Percentiles rank a stretch among this genome's conserved stretches.
Evolutionary conservation across 2,329 filamentous ascomycete species (phyloP).

Genomic region (Trichoderma brevicompactum): DNA sequence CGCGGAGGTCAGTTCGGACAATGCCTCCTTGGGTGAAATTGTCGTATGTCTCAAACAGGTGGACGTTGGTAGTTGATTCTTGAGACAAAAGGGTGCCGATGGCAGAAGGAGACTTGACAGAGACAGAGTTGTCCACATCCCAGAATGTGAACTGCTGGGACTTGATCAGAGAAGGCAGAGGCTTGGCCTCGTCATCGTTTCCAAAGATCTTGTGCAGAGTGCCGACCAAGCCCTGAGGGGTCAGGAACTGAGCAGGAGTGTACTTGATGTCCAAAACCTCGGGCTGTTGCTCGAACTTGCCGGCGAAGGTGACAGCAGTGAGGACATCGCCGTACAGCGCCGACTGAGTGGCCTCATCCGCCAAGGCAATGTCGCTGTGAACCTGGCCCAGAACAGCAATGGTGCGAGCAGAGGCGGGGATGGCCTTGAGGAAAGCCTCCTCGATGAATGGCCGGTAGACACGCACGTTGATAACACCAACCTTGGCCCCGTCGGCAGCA

Average conservation of each 20-base stretch:
- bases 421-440: slow-evolving; percentile 82
- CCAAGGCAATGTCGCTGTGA: slow-evolving; percentile 69
- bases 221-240: slow-evolving; percentile 57
- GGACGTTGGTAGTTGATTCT: slow-evolving; percentile 68
- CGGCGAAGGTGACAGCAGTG: slow-evolving; percentile 79
- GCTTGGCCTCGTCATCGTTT: slow-evolving; percentile 58
- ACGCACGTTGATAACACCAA: slow-evolving; percentile 89
- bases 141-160: slow-evolving; percentile 91
- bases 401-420: slow-evolving; percentile 75
- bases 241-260: slow-evolving; percentile 65
- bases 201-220: slow-evolving; percentile 55
- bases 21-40: slow-evolving; percentile 75
- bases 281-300: slow-evolving; percentile 65
- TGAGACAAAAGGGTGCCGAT: slow-evolving; percentile 67
- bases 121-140: slow-evolving; percentile 78
- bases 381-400: slow-evolving; percentile 92
- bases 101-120: slow-evolving; percentile 66
- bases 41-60: slow-evolving; percentile 65
- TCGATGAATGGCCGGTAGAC: slow-evolving; percentile 95
- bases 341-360: slow-evolving; percentile 79
- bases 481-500: slow-evolving; percentile 71
- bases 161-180: slow-evolving; percentile 53
- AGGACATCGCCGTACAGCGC: slow-evolving; percentile 89
- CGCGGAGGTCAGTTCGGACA: slow-evolving; percentile 82
- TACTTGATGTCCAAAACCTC: slow-evolving; percentile 88